Base-by-base conservation (phyloP, 495 filamentous ascomycete genomes). In the Talaromyces proteolyticus region DNA sequence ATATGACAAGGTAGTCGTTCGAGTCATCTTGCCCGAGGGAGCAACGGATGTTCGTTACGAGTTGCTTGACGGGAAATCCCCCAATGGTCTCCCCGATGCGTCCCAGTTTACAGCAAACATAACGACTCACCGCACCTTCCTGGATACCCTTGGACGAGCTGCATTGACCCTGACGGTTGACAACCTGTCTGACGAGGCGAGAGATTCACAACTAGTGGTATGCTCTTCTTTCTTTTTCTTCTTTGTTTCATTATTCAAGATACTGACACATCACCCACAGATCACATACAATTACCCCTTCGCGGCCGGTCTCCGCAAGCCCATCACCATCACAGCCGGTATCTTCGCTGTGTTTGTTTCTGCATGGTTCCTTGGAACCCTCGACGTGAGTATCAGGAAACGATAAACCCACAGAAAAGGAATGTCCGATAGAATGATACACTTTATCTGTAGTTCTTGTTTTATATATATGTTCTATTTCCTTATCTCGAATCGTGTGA, bases 91-190 rank as follows among this genome's bases (percentile, higher is more conserved):
- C 38, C 68, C 70, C 22, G 55, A 57, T 38, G 39, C 51, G 14
- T 62, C 55, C 55, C 58, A 65, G 47, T 64, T 73, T 42, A 21
- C 57, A n/a, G 57, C 77, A 19, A 75, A 79, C 6, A 77, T 85
- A 38, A 78, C 74, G 47, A 70, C 80, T 7, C 81, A 87, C 67
- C 84, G 82, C 62, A 96, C 91, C 2, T 98, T 89, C 68, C 86
- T 98, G 77, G 93, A 98, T 67, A 98, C 94, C 1, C 64, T 89
- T 24, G 93, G 93, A 53, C 88, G 93, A 23, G 90, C 90, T 21
- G 80, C 85, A 3, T 76, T 98, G 42, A 86, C 80, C 50, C 78
- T 98, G 54, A 86, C 81, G 46, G 89, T 89, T 21, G 76, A 84
- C 43, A 95, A 93, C 59, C 69, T 98, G 51, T 88, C 92, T 0